Percentiles rank a stretch among this genome's conserved stretches.
These are phyloP conservation scores for Malassezia furfur DNA, from an alignment of 1,284 basidiomycete genomes.

Conservation along the genomic window DNA sequence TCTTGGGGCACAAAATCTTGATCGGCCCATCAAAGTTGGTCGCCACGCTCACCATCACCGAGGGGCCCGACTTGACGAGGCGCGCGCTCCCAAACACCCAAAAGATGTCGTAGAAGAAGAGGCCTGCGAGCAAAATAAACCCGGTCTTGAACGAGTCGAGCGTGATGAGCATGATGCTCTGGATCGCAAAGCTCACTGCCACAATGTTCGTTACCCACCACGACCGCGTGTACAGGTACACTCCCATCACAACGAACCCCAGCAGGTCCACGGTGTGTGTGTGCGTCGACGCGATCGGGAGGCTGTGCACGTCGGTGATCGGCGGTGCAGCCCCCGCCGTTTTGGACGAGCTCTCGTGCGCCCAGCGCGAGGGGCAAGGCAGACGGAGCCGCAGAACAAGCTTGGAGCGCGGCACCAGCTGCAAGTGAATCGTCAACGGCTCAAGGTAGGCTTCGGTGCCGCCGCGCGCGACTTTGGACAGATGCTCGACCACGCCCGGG, in stretches of 20 bases:
- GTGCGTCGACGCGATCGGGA: not conserved
- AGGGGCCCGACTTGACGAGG: conserved; percentile 19
- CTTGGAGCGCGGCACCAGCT: not conserved
- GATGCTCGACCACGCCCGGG: conserved; percentile 21
- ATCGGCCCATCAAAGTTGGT: conserved; percentile 84
- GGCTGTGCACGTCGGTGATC: not conserved
- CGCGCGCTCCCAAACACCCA: conserved; percentile 39
- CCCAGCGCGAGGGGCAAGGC: not conserved
- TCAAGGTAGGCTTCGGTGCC: not conserved
- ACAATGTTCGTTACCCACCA: conserved; percentile 70
- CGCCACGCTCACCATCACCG: conserved; percentile 58
- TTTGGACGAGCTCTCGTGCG: not conserved
- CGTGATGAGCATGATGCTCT: conserved; percentile 69
- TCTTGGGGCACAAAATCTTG: conserved; percentile 53
- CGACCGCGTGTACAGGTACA: conserved; percentile 58
- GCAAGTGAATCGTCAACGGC: not conserved
- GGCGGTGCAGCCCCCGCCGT: not conserved
- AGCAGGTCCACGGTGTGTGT: not conserved
- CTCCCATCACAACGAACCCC: conserved; percentile 57
- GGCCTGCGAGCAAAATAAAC: conserved; percentile 60
- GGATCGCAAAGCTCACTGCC: conserved; percentile 72
- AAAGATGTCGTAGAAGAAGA: conserved; percentile 47
- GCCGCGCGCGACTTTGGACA: not conserved
- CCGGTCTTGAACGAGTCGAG: conserved; percentile 87
- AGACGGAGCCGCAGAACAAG: not conserved